phyloP scores from a whole-genome alignment of 1,284 basidiomycete species.

The Cystobasidium sp. region DNA sequence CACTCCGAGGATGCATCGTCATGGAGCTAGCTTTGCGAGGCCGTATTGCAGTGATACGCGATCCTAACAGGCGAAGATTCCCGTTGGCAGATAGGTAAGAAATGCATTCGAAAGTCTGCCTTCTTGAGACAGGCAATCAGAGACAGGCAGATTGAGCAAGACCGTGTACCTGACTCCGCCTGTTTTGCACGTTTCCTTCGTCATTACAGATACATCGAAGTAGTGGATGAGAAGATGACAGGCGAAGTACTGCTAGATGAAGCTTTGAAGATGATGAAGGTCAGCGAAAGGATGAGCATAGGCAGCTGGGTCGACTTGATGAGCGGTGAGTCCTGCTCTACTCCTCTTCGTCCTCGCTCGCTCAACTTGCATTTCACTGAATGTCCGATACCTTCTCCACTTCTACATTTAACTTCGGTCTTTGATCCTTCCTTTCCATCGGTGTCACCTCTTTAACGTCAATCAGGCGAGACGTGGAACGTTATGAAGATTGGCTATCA shows the following conservation, averaged over 20 bases:
- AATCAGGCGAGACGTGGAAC: slow-evolving; percentile 92
- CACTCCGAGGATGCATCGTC: slow-evolving; percentile 89
- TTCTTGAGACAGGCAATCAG: too few species aligned
- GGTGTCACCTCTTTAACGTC: too few species aligned
- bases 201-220: slow-evolving; percentile 70
- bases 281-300: slow-evolving; percentile 77
- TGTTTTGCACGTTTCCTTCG: neutral
- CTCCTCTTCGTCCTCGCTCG: neutral
- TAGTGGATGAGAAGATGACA: slow-evolving; percentile 85
- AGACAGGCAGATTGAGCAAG: too few species aligned
- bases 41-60: slow-evolving; percentile 83
- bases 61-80: slow-evolving; percentile 75
- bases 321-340: slow-evolving; percentile 68
- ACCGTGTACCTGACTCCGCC: too few species aligned
- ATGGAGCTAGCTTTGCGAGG: slow-evolving; percentile 89
- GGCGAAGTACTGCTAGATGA: slow-evolving; percentile 95
- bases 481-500: slow-evolving; percentile 98
- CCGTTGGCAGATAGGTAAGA: slow-evolving; percentile 72
- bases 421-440: neutral
- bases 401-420: neutral
- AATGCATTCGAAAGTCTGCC: too few species aligned
- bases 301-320: slow-evolving; percentile 92
- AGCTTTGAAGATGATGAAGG: slow-evolving; percentile 89
- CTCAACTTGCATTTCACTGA: neutral
- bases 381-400: slow-evolving; percentile 31